A percentile compares a stretch with the other conserved stretches of the same genome.
Evolutionary conservation across 805 yeast species (phyloP).

Genomic region (Starmerella sp.): DNA sequence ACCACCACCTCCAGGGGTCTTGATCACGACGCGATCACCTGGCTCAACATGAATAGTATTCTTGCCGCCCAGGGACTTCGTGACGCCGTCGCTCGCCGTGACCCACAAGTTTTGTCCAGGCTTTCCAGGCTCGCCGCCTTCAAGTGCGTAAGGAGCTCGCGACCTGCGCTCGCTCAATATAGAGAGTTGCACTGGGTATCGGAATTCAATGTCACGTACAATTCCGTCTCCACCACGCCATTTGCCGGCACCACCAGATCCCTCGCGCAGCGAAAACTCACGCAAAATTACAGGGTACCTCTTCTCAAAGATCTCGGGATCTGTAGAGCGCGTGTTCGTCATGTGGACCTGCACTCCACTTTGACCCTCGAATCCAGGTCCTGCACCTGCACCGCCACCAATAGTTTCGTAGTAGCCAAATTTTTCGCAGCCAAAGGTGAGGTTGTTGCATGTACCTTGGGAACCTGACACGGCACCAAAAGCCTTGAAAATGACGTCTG

Average conservation of each 20-base stretch:
- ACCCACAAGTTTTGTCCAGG: conserved; percentile 53
- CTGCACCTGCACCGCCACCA: conserved; percentile 94
- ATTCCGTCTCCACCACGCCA: conserved; percentile 79
- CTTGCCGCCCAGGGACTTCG: conserved; percentile 51
- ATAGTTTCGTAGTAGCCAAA: conserved; percentile 92
- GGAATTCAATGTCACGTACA: conserved; percentile 71
- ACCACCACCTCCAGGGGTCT: conserved; percentile 85
- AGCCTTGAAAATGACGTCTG: conserved; percentile 79
- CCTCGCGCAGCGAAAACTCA: conserved; percentile 56
- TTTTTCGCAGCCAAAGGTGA: conserved; percentile 54
- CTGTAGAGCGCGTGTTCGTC: conserved; percentile 89
- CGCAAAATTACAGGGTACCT: conserved; percentile 73
- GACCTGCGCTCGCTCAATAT: conserved; percentile 80
- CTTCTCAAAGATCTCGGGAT: conserved; percentile 77
- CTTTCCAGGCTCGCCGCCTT: conserved; percentile 68
- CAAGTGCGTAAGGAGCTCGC: conserved; percentile 72
- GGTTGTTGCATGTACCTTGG: conserved; percentile 90
- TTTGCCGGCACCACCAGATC: conserved; percentile 73
- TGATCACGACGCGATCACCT: conserved; percentile 58
- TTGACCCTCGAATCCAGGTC: conserved; percentile 73
- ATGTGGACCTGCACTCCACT: conserved; percentile 89
- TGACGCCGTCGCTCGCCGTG: conserved; percentile 21
- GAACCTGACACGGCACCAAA: conserved; percentile 88
- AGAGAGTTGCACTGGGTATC: conserved; percentile 60
- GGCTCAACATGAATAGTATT: conserved; percentile 43